Conservation (phyloP, 1,284 basidiomycete genomes). For the Psilocybe mexicana region DNA sequence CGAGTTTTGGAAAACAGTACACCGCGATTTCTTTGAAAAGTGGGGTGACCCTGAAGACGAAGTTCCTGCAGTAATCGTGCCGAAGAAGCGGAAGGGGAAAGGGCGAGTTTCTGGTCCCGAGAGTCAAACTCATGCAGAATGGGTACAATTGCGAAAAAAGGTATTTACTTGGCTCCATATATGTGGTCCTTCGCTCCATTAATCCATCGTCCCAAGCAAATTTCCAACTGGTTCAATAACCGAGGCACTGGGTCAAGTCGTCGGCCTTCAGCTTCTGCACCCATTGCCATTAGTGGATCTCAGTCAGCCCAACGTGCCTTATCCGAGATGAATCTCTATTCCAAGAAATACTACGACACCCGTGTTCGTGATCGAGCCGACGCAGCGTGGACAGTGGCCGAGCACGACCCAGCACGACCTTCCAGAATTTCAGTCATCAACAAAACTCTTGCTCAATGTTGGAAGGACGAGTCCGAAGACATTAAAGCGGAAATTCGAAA, state of each 20-base stretch:
- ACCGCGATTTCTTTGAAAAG: background rate
- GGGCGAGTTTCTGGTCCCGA: too few species aligned
- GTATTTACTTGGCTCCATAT: too few species aligned
- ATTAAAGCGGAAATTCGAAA: background rate
- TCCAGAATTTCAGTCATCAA: too few species aligned
- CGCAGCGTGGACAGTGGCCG: background rate
- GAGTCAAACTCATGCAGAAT: background rate
- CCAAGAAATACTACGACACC: constrained; percentile 2
- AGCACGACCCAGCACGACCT: background rate
- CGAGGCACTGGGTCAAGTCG: background rate
- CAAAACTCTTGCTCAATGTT: background rate
- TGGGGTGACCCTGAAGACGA: background rate
- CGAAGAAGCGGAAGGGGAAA: background rate
- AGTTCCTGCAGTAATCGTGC: background rate
- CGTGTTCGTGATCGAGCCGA: background rate
- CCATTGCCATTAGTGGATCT: background rate
- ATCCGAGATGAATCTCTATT: constrained; percentile 5
- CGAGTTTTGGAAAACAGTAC: background rate
- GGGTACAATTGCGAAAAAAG: background rate
- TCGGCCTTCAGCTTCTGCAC: background rate
- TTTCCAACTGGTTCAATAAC: constrained; percentile 7
- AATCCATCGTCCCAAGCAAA: background rate
- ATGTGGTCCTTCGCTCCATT: too few species aligned
- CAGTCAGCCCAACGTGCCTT: background rate
- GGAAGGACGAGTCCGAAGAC: background rate